Evolutionary conservation across 345 rosid genomes (phyloP).

Genomic region (Psidium friedrichsthalianum): DNA sequence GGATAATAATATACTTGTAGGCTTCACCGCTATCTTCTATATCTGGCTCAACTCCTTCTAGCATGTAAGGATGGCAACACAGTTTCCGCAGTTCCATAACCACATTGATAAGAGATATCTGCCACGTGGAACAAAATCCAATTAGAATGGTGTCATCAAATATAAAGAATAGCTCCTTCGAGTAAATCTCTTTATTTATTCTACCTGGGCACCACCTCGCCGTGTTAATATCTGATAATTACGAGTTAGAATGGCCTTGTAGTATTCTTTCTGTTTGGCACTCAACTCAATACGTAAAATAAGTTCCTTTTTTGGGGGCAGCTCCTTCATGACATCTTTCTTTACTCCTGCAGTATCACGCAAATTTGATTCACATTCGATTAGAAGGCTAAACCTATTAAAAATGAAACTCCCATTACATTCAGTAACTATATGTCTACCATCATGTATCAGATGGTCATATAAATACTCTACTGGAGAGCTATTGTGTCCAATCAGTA

Average conservation of each 20-base stretch:
- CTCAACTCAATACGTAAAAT: constrained; percentile 93
- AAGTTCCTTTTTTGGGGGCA: constrained; percentile 99
- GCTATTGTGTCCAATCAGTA: not conserved
- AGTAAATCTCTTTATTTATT: not conserved
- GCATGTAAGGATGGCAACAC: constrained; percentile 96
- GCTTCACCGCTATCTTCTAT: constrained; percentile 59
- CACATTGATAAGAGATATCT: constrained; percentile 95
- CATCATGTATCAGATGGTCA: not conserved
- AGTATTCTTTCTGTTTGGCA: constrained; percentile 90
- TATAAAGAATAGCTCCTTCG: not conserved
- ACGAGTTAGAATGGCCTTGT: constrained; percentile 94
- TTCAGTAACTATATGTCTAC: not conserved
- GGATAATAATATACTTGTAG: constrained; percentile 41
- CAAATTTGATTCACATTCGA: not conserved
- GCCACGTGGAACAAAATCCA: constrained; percentile 11
- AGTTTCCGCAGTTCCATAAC: constrained; percentile 99
- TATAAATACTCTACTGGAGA: not conserved
- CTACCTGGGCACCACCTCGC: constrained; percentile 93
- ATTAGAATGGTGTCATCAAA: not conserved
- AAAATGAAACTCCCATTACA: not conserved
- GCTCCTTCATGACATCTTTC: constrained; percentile 97
- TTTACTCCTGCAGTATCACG: constrained; percentile 69
- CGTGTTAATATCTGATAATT: constrained; percentile 85
- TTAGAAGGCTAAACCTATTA: not conserved
- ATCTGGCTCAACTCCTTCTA: constrained; percentile 90